Conservation (phyloP, 2,329 filamentous ascomycete genomes). For the Hirsutella minnesotensis region DNA sequence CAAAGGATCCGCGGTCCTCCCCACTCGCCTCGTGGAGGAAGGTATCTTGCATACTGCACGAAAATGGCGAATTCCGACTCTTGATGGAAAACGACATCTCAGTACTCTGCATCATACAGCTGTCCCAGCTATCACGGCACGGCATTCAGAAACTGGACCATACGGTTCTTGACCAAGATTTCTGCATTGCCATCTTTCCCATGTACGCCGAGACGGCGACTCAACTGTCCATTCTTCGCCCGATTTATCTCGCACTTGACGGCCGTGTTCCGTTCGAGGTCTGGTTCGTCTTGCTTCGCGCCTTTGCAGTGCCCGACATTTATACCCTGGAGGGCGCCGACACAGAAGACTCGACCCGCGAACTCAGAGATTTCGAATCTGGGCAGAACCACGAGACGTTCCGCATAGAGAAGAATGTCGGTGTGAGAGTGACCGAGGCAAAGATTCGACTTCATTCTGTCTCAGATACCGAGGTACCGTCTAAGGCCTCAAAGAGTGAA, state of each 20-base stretch:
- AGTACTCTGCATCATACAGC: conserved; percentile 70
- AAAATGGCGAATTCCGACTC: conserved; percentile 88
- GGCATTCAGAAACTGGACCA: conserved; percentile 83
- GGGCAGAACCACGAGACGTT: conserved; percentile 40
- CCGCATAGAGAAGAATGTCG: conserved; percentile 49
- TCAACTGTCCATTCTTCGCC: conserved; percentile 66
- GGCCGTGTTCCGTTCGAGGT: conserved; percentile 88
- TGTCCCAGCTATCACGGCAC: conserved; percentile 79
- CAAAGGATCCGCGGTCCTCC: conserved; percentile 41
- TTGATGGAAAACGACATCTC: conserved; percentile 76
- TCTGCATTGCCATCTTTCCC: conserved; percentile 90
- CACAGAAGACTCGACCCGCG: conserved; percentile 26
- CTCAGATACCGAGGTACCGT: conserved; percentile 8
- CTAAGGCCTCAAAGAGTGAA: conserved; percentile 12
- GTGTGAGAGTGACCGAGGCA: conserved; percentile 47
- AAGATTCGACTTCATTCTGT: conserved; percentile 36
- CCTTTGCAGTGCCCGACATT: conserved; percentile 84
- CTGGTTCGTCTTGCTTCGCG: conserved; percentile 85
- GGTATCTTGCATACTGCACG: conserved; percentile 86
- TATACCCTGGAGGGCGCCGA: conserved; percentile 51
- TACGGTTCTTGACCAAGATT: conserved; percentile 85
- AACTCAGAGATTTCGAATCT: conserved; percentile 24
- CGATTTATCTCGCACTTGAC: conserved; percentile 80
- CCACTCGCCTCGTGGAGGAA: conserved; percentile 61
- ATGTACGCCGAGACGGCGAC: conserved; percentile 72